Evolutionary conservation across 768 basidiomycete genomes (phyloP).

Genomic region (Tubosaeta sp.): DNA sequence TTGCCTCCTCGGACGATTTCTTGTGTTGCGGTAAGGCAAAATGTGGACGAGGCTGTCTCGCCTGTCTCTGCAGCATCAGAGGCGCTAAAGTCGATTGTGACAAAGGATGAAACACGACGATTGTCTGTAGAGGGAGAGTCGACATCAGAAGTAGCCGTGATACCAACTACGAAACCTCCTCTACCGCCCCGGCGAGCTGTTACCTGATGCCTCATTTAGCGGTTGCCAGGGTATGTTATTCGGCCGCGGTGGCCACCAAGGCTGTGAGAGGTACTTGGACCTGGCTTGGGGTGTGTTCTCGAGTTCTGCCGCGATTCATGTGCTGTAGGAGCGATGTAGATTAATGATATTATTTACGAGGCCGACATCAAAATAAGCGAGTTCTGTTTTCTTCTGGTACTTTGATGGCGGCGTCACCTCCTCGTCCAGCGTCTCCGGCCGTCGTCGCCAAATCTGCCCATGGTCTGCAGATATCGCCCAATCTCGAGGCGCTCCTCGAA

Average conservation of each 20-base stretch:
- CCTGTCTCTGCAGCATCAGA: constrained; percentile 43
- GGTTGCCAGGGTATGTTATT: not conserved
- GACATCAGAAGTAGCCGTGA: constrained; percentile 5
- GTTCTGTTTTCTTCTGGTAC: not conserved
- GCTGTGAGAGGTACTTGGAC: too few relatives aligned
- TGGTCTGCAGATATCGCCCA: constrained; percentile 50
- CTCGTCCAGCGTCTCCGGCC: constrained; percentile 19
- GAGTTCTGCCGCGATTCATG: not conserved
- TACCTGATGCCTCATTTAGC: not conserved
- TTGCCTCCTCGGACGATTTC: constrained; percentile 40
- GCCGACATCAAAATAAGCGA: too few relatives aligned
- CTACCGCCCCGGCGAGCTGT: constrained; percentile 31
- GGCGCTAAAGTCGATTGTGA: constrained; percentile 54
- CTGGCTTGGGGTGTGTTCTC: too few relatives aligned
- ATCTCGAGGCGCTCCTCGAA: constrained; percentile 56
- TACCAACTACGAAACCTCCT: constrained; percentile 24
- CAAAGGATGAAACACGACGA: constrained; percentile 38
- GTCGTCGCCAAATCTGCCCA: constrained; percentile 3
- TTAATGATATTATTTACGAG: too few relatives aligned
- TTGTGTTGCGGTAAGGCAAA: constrained; percentile 28
- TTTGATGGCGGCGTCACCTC: constrained; percentile 20
- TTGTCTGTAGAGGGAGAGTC: constrained; percentile 20
- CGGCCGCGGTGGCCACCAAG: not conserved
- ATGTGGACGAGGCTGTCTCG: constrained; percentile 20
- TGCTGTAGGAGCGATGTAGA: too few relatives aligned